Conservation (phyloP, 73 alveolate species). For the Stentor roeselii region DNA sequence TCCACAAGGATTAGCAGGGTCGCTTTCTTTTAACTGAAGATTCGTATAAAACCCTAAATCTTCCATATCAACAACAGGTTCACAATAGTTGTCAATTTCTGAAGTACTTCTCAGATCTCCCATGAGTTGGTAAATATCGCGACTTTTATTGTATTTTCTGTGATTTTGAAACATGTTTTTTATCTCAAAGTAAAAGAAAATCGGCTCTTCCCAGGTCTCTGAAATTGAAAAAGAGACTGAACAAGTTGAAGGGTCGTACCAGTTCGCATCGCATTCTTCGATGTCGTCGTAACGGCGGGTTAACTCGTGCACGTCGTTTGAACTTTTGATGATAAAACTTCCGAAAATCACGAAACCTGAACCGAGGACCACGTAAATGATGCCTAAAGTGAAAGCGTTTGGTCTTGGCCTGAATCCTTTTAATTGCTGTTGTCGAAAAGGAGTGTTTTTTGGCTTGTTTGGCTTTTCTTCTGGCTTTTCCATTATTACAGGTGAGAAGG, state of each 20-base stretch:
- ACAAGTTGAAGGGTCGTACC: slow-evolving; percentile 32
- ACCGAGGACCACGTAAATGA: slow-evolving; percentile 39
- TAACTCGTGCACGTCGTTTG: slow-evolving; percentile 48
- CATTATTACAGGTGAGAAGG: too few species aligned
- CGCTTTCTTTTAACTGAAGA: slow-evolving; percentile 32
- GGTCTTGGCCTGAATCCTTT: not conserved
- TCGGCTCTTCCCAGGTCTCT: slow-evolving; percentile 61
- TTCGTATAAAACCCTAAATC: slow-evolving; percentile 45
- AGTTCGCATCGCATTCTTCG: slow-evolving; percentile 37
- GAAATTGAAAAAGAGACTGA: slow-evolving; percentile 26
- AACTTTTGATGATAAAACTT: slow-evolving; percentile 47
- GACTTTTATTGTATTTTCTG: slow-evolving; percentile 75
- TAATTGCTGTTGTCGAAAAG: slow-evolving; percentile 2
- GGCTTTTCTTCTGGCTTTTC: too few species aligned
- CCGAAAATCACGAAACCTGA: slow-evolving; percentile 64
- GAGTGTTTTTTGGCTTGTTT: slow-evolving; percentile 3
- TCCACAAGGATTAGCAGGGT: slow-evolving; percentile 85
- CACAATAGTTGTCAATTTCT: slow-evolving; percentile 59
- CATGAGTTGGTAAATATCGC: slow-evolving; percentile 62
- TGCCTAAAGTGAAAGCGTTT: not conserved
- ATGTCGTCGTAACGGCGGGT: slow-evolving; percentile 55
- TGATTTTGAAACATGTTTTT: slow-evolving; percentile 78
- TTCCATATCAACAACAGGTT: slow-evolving; percentile 56
- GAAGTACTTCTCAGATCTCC: slow-evolving; percentile 48
- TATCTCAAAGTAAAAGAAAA: slow-evolving; percentile 71